Conservation (phyloP, 352 stramenopile genomes). For the Thalassiosira hispida region DNA sequence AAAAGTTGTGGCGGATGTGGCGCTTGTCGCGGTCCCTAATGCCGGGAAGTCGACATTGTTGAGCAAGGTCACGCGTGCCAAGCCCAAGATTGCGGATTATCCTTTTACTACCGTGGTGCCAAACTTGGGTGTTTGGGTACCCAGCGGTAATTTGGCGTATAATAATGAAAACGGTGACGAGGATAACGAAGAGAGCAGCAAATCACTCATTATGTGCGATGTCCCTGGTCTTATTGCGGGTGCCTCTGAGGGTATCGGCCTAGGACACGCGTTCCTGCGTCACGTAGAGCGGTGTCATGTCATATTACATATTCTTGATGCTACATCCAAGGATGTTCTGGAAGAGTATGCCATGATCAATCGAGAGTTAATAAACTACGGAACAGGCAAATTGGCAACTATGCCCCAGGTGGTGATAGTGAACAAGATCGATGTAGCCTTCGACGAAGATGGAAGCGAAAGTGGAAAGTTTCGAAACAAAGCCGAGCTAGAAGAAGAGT, state of each 20-base stretch:
- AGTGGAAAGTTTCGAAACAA: conserved; percentile 29
- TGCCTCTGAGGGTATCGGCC: conserved; percentile 93
- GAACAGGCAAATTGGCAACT: conserved; percentile 81
- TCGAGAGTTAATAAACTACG: conserved; percentile 86
- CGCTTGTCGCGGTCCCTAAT: conserved; percentile 98
- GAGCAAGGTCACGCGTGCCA: conserved; percentile 91
- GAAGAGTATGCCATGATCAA: conserved; percentile 89
- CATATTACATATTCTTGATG: conserved; percentile 90
- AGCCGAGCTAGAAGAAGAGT: conserved; percentile 58
- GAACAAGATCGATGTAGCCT: conserved; percentile 86
- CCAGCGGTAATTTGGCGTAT: conserved; percentile 29
- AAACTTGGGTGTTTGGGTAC: conserved; percentile 94
- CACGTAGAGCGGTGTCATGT: conserved; percentile 99
- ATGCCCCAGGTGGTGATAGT: conserved; percentile 89
- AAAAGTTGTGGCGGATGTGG: conserved; percentile 98
- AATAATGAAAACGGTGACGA: conserved; percentile 23
- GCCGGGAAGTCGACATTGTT: conserved; percentile 97
- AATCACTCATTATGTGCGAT: conserved; percentile 84
- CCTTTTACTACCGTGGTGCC: conserved; percentile 98
- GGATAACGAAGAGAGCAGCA: conserved; percentile 38
- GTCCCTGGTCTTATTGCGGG: conserved; percentile 91
- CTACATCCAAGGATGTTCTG: conserved; percentile 82
- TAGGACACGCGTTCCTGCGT: conserved; percentile 97
- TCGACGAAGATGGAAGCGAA: conserved; percentile 13
- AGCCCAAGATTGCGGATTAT: conserved; percentile 97